Evolutionary conservation across 192 early-diverging fungal genomes (phyloP).

Genomic region (Backusella australiensis): DNA sequence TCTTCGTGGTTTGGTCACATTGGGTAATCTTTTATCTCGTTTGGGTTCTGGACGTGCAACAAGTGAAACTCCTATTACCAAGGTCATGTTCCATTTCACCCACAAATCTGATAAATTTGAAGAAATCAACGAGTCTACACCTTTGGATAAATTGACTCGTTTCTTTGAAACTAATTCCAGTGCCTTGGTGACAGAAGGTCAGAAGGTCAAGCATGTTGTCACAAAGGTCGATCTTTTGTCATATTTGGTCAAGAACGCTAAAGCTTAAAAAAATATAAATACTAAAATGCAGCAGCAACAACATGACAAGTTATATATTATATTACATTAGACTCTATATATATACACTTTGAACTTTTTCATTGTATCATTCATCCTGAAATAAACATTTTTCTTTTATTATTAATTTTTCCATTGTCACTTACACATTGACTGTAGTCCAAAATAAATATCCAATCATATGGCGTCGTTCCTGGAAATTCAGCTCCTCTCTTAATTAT

Average conservation of each 20-base stretch:
- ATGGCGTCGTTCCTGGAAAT: not conserved
- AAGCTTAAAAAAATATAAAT: constrained; percentile 1
- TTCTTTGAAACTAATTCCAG: constrained; percentile 94
- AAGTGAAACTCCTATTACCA: constrained; percentile 60
- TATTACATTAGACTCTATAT: not conserved
- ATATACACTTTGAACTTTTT: not conserved
- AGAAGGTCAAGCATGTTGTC: constrained; percentile 78
- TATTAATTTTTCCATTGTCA: not conserved
- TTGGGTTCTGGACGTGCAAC: constrained; percentile 69
- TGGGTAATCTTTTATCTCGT: constrained; percentile 60
- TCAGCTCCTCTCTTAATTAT: too few relatives aligned
- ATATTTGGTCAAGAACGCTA: constrained; percentile 64
- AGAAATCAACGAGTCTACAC: constrained; percentile 86
- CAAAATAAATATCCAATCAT: not conserved
- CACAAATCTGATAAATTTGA: constrained; percentile 68
- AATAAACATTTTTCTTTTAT: not conserved
- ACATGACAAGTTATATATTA: not conserved
- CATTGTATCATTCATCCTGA: not conserved
- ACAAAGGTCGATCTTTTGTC: constrained; percentile 93
- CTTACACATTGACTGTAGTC: not conserved
- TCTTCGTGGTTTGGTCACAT: constrained; percentile 84
- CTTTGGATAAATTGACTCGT: constrained; percentile 73
- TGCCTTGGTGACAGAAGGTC: constrained; percentile 84
- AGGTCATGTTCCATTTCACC: constrained; percentile 80
- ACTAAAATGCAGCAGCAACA: not conserved